A percentile compares a stretch with the other conserved stretches of the same genome.
These are phyloP conservation scores for Chlamydomonas asymmetrica DNA, from an alignment of 139 green algal species.

Conservation along the genomic window DNA sequence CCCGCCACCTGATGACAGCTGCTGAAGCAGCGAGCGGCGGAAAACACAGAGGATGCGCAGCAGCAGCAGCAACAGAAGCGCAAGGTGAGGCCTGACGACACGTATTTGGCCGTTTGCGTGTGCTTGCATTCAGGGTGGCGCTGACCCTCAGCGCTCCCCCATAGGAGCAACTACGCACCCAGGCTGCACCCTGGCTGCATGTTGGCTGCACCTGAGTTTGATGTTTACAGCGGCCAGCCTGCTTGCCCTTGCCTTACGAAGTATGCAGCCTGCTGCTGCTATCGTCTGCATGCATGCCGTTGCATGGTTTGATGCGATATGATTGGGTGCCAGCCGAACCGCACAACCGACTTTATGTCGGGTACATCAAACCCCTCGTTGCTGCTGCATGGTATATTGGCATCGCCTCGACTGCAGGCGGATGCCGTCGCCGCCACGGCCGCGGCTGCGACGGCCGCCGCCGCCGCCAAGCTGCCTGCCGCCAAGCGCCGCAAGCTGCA, in stretches of 20 bases:
- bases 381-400: background rate
- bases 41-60: background rate
- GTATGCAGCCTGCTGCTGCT: too few species aligned
- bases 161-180: background rate
- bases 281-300: background rate
- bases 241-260: background rate
- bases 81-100: too few species aligned
- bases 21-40: conserved; percentile 23
- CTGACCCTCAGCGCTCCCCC: too few species aligned
- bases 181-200: background rate
- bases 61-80: background rate
- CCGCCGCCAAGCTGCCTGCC: conserved; percentile 47
- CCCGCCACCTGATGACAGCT: too few species aligned
- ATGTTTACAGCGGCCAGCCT: background rate
- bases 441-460: background rate
- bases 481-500: conserved; percentile 78
- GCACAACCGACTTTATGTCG: background rate
- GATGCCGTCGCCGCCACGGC: background rate
- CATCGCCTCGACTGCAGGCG: background rate
- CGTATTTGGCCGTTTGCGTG: background rate
- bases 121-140: too few species aligned
- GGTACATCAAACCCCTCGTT: background rate
- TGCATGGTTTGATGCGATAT: background rate
- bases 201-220: background rate
- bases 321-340: background rate